These are phyloP conservation scores for Marvania coccoides DNA, from an alignment of 139 green algal genomes.

Conservation along the genomic window DNA sequence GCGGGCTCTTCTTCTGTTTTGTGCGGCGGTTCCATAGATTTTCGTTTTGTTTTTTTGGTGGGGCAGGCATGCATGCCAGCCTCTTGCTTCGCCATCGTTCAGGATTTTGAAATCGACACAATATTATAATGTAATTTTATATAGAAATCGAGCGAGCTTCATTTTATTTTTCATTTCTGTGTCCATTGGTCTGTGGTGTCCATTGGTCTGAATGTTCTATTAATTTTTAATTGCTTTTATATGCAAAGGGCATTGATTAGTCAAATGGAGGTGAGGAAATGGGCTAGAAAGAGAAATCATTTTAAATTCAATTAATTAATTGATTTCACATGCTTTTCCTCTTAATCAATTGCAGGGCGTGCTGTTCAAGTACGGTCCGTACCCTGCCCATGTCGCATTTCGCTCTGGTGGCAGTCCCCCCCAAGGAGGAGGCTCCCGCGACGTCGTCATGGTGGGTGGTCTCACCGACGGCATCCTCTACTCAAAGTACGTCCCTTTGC, in stretches of 20 bases:
- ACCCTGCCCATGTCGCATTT: constrained; percentile 29
- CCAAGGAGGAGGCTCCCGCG: not conserved
- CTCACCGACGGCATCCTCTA: constrained; percentile 58
- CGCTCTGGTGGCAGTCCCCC: not conserved
- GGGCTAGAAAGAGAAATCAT: too few relatives aligned
- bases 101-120: too few relatives aligned
- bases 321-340: not conserved
- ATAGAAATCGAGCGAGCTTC: too few relatives aligned
- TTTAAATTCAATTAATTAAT: not conserved
- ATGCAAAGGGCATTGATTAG: too few relatives aligned
- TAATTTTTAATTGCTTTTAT: too few relatives aligned
- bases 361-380: constrained; percentile 39
- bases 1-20: not conserved
- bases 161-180: too few relatives aligned
- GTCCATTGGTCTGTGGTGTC: too few relatives aligned
- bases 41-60: too few relatives aligned
- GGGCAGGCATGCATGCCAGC: too few relatives aligned
- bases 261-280: not conserved
- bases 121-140: too few relatives aligned
- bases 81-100: too few relatives aligned
- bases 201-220: not conserved
- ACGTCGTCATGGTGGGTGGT: constrained; percentile 47
- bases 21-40: not conserved
- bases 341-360: constrained; percentile 21
- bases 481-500: constrained; percentile 28